phyloP scores from a whole-genome alignment of 2,329 filamentous ascomycete species.

The Lasiodiplodia hormozganensis region DNA sequence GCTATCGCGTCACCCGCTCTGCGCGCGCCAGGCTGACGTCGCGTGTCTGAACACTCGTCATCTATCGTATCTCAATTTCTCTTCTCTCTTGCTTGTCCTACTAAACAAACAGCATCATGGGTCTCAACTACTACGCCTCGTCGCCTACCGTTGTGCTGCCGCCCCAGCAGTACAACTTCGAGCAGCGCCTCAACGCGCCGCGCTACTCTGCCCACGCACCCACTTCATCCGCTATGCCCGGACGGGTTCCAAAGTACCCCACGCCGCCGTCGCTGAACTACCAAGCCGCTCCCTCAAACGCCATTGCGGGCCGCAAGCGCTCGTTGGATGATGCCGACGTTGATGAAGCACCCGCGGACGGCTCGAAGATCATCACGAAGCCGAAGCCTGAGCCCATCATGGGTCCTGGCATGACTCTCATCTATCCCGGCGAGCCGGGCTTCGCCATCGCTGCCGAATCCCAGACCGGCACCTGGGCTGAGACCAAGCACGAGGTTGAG shows the following conservation, averaged over 20 bases:
- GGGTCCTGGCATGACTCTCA: slow-evolving; percentile 75
- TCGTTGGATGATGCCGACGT: slow-evolving; percentile 80
- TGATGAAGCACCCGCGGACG: slow-evolving; percentile 60
- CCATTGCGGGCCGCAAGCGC: slow-evolving; percentile 72
- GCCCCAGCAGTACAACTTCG: slow-evolving; percentile 46
- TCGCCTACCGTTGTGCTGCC: slow-evolving; percentile 56
- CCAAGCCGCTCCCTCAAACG: slow-evolving; percentile 48
- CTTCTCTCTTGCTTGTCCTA: slow-evolving; percentile 35
- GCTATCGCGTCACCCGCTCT: slow-evolving; percentile 30
- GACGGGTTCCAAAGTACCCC: slow-evolving; percentile 48
- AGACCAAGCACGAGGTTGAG: slow-evolving; percentile 67
- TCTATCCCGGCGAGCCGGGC: slow-evolving; percentile 66
- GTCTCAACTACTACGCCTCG: slow-evolving; percentile 55
- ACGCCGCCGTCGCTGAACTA: slow-evolving; percentile 53
- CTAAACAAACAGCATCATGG: slow-evolving; percentile 52
- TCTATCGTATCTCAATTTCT: slow-evolving; percentile 26
- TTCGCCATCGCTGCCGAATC: slow-evolving; percentile 68
- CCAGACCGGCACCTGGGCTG: slow-evolving; percentile 76
- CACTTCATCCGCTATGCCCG: slow-evolving; percentile 42
- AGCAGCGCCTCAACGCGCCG: slow-evolving; percentile 34
- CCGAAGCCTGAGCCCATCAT: slow-evolving; percentile 72
- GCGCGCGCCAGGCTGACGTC: slow-evolving; percentile 27
- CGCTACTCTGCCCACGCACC: slow-evolving; percentile 37
- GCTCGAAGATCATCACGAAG: slow-evolving; percentile 56
- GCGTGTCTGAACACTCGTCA: slow-evolving; percentile 21